A percentile compares a stretch with the other conserved stretches of the same genome.
Conservation (phyloP, 2,329 filamentous ascomycete species). For the Fusarium begoniae region DNA sequence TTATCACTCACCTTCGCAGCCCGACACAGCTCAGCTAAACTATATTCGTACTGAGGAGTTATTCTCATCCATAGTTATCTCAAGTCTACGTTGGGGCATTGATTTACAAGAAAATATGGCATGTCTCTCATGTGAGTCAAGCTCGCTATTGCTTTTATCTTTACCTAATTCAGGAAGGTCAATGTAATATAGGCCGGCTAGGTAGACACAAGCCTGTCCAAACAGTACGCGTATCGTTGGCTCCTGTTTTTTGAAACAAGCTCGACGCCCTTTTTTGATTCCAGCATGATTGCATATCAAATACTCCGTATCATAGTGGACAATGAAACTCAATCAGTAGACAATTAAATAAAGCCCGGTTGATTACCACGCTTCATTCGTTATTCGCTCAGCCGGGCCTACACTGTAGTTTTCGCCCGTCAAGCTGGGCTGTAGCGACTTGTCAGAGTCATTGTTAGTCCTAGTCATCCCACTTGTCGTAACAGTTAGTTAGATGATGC, state of each 20-base stretch:
- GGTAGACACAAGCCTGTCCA: fast-evolving
- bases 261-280: fast-evolving
- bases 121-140: background rate
- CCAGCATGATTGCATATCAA: fast-evolving
- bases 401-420: background rate
- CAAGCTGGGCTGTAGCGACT: background rate
- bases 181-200: no score
- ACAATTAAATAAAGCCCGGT: fast-evolving
- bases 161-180: background rate
- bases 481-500: background rate
- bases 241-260: background rate
- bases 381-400: fast-evolving
- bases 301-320: no score
- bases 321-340: background rate
- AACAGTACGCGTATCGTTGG: fast-evolving
- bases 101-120: background rate
- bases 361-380: background rate
- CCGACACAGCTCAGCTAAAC: background rate
- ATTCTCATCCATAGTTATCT: background rate
- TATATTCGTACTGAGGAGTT: background rate
- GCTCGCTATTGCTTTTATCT: fast-evolving
- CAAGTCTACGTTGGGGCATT: background rate
- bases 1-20: background rate
- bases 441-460: background rate
- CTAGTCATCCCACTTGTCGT: background rate